Base-by-base conservation (phyloP, 306 rosid genomes). In the Comarum palustre region DNA sequence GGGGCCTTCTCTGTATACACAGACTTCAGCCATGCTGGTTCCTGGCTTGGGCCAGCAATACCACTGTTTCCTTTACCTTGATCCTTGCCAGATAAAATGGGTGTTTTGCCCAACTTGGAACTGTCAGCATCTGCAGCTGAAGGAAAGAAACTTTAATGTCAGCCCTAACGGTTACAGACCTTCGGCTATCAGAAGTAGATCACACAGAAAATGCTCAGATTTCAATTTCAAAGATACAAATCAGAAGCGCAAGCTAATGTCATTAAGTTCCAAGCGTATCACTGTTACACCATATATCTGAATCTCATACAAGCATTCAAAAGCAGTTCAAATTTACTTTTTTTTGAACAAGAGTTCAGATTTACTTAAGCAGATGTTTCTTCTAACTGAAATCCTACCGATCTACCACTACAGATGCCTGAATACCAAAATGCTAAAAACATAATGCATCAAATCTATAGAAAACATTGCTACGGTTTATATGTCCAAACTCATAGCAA, bases 11-110 rank as follows among this genome's bases (percentile, higher is more conserved):
- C 99, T 20, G 90, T 45, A 75, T 85, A 85, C 36, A 82, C 66
- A 31, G 97, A 83, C 61, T 89, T 95, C 64, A 91, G 84, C 97
- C 96, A 90, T 16, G 88, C 22, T 31, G 93, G 82, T 75, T 90
- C 99, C 70, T 83, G 96, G 86, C 91, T 88, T 20, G 97, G 84
- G 79, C 92, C 96, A 24, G 85, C 88, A 59, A 84, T 78, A 45
- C 86, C 90, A 47, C 75, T 84, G 88, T 67, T 88, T 71, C 61
- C 85, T 80, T 90, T 90, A 52, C 76, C 71, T 55, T 75, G 86
- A 68, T 89, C 96, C 87, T 86, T 90, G 42, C 75, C 87, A 5
- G 90, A 73, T 61, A 86, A 73, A 73, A 69, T 71, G 3, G 85
- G 68, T 41, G 83, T 34, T 79, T 73, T 68, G 77, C 85, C 66